Evolutionary conservation across 2,329 filamentous ascomycete genomes (phyloP).

Genomic region (Aspergillus texensis): DNA sequence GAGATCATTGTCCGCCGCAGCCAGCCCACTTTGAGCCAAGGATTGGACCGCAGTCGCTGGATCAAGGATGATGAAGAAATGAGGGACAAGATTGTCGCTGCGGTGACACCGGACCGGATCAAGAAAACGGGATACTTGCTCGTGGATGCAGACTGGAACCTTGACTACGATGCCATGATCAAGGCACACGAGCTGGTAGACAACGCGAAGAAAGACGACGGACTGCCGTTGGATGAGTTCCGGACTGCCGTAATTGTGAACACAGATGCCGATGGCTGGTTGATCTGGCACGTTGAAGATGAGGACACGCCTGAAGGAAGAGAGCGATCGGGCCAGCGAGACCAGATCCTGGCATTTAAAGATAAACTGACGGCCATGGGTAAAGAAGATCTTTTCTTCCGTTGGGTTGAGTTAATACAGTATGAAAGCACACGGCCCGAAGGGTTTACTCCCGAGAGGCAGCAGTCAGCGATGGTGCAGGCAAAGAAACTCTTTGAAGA

Average conservation of each 20-base stretch:
- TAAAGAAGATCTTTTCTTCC: conserved; percentile 87
- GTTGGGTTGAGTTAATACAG: conserved; percentile 91
- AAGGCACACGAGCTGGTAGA: conserved; percentile 71
- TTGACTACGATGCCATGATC: conserved; percentile 83
- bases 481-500: conserved; percentile 74
- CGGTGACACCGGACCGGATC: conserved; percentile 68
- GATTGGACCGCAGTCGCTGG: conserved; percentile 54
- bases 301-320: conserved; percentile 51
- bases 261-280: conserved; percentile 70
- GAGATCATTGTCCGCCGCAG: conserved; percentile 83
- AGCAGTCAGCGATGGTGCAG: conserved; percentile 71
- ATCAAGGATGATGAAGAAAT: conserved; percentile 56
- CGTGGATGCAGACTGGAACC: conserved; percentile 81
- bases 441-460: conserved; percentile 74
- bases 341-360: conserved; percentile 79
- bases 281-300: conserved; percentile 63
- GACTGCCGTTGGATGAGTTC: conserved; percentile 65
- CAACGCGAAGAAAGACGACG: conserved; percentile 29
- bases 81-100: conserved; percentile 63
- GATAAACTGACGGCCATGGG: conserved; percentile 73
- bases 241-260: conserved; percentile 70
- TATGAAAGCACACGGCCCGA: conserved; percentile 79
- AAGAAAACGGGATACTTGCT: conserved; percentile 86
- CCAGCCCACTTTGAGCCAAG: conserved; percentile 66
- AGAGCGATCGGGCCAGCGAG: conserved; percentile 42